Base-by-base conservation (phyloP, 2,329 filamentous ascomycete genomes). In the Claviceps paspali region DNA sequence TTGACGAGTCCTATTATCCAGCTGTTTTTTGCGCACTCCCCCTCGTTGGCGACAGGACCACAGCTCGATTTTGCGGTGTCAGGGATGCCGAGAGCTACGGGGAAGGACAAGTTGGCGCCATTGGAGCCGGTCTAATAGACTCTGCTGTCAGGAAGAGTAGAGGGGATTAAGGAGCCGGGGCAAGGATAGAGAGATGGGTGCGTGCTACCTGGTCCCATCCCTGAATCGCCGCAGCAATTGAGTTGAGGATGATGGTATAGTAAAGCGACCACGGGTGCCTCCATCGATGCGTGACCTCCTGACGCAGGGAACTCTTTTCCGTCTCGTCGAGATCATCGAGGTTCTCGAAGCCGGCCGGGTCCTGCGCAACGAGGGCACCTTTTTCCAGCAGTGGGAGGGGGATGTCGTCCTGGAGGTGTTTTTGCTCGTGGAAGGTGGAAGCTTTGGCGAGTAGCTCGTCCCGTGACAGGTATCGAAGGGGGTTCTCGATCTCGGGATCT, bases 1-100 rank as follows among this genome's bases (percentile, higher is more conserved):
- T 79, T 79, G 40, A 79, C 59, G 2, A 78, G 51, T 15, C 76
- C 76, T 18, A 79, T 62, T 30, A 79, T 61, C 72, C 73, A 79
- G 36, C 63, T 61, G 45, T 77, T 72, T 29, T 53, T 57, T 27
- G 51, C 48, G 30, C 57, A 60, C 1, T 57, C 50, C 24, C 61
- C 63, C 19, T 61, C 48, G 7, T 49, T 52, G 12, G 51, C 49
- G 10, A 53, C 51, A 0, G 53, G 49, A 0, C 53, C 54, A 29
- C 56, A 60, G 2, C 50, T 38, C 0, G 51, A 51, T 1, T 48
- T 50, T 1, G 48, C 48, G 1, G 40, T 19, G 24, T 58, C 54
- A 1, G 54, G 51, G 36, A 69, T 67, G 14, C 63, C 64, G 26
- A 68, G 56, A 12, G 57, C 59, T 0, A 46, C 36, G 0, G 61